phyloP scores from a whole-genome alignment of 495 filamentous ascomycete species.

The Pseudoneurospora amorphoporcata region DNA sequence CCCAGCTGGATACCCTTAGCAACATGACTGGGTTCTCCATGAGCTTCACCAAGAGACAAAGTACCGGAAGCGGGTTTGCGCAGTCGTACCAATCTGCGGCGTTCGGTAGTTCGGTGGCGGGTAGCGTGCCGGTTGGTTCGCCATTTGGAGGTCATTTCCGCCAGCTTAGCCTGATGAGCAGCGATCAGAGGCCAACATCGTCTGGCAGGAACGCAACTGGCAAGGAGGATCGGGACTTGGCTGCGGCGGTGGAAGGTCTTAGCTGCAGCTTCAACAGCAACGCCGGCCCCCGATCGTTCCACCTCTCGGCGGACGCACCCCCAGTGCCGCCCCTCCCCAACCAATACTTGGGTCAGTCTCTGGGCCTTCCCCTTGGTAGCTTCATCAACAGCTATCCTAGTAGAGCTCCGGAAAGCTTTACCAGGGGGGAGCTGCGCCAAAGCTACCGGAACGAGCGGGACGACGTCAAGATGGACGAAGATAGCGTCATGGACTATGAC shows the following conservation, averaged over 20 bases:
- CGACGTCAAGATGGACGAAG: slow-evolving; percentile 62
- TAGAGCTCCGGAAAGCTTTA: slow-evolving; percentile 40
- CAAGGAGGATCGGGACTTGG: slow-evolving; percentile 70
- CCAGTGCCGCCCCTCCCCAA: slow-evolving; percentile 79
- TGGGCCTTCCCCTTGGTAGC: slow-evolving; percentile 8
- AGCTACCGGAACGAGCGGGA: slow-evolving; percentile 12
- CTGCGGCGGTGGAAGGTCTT: slow-evolving; percentile 79
- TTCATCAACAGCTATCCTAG: slow-evolving; percentile 44
- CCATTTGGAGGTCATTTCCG: slow-evolving; percentile 44
- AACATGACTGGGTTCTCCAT: slow-evolving; percentile 32
- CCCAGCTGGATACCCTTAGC: slow-evolving; percentile 40
- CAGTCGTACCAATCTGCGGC: slow-evolving; percentile 77
- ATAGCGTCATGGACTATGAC: slow-evolving; percentile 56
- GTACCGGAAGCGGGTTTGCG: slow-evolving; percentile 61
- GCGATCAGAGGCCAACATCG: slow-evolving; percentile 49
- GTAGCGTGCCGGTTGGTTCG: slow-evolving; percentile 36
- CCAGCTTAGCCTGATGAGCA: slow-evolving; percentile 41
- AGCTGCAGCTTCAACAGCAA: slow-evolving; percentile 83
- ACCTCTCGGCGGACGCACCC: slow-evolving; percentile 65
- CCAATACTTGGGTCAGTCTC: slow-evolving; percentile 47
- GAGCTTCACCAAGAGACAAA: slow-evolving; percentile 47
- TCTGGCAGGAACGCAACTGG: slow-evolving; percentile 50
- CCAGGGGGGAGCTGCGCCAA: slow-evolving; percentile 31
- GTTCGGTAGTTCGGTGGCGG: slow-evolving; percentile 34
- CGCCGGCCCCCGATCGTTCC: slow-evolving; percentile 50